phyloP scores from a whole-genome alignment of 164 flowering plant genomes.

The Piper longum region DNA sequence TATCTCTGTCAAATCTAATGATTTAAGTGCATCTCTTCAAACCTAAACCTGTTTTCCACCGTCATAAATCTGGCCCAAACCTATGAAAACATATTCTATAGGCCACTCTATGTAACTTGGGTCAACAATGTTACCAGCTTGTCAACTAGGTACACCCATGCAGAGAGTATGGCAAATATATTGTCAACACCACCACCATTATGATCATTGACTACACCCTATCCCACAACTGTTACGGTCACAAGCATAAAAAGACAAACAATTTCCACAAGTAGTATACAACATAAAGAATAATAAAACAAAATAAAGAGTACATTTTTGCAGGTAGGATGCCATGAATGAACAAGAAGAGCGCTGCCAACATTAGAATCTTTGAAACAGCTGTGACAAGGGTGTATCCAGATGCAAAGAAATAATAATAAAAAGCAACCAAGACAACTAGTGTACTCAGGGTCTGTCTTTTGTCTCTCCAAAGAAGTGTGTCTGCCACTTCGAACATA shows the following conservation, averaged over 20 bases:
- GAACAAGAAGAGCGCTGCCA: constrained; percentile 44
- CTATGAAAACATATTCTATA: too few species aligned
- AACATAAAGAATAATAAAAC: background rate
- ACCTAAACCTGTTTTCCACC: background rate
- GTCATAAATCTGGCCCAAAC: background rate
- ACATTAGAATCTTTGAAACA: constrained; percentile 52
- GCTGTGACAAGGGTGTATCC: constrained; percentile 54
- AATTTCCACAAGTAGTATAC: background rate
- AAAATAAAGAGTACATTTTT: constrained; percentile 38
- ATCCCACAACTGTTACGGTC: too few species aligned
- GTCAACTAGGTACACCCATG: background rate
- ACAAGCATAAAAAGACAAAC: background rate
- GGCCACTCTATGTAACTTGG: background rate
- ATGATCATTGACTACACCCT: too few species aligned
- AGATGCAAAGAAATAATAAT: constrained; percentile 55
- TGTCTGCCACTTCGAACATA: constrained; percentile 69
- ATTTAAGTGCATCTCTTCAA: too few species aligned
- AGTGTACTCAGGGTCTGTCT: constrained; percentile 40
- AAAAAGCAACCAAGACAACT: constrained; percentile 41
- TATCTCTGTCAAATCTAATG: background rate
- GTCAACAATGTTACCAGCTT: background rate
- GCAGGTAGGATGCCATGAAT: constrained; percentile 68
- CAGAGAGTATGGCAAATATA: background rate
- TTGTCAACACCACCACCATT: too few species aligned
- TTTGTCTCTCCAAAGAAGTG: constrained; percentile 79